phyloP scores from a whole-genome alignment of 1,139 yeast genomes.

The Barnettozyma hawaiiensis region DNA sequence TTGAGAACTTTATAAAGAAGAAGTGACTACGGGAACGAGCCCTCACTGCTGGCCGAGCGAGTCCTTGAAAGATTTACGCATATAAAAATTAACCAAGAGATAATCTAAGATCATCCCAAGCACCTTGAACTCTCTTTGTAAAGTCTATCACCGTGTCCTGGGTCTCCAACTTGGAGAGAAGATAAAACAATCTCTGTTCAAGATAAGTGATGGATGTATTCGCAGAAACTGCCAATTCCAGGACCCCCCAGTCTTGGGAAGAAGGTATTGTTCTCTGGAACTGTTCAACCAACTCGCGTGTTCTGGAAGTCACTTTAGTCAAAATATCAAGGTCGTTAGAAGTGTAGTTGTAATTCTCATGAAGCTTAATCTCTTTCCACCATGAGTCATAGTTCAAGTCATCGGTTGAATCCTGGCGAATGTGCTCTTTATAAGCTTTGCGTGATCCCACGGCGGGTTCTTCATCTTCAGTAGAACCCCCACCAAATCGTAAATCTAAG shows the following conservation, averaged over 20 bases:
- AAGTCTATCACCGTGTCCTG: not conserved
- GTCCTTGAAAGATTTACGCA: too few species aligned
- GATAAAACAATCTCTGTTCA: constrained; percentile 11
- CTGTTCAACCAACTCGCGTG: constrained; percentile 21
- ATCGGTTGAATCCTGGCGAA: constrained; percentile 20
- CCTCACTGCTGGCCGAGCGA: too few species aligned
- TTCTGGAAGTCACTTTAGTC: constrained; percentile 32
- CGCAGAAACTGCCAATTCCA: constrained; percentile 7
- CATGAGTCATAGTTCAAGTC: constrained; percentile 33
- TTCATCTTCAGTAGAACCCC: constrained; percentile 26
- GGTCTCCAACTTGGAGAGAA: constrained; percentile 7
- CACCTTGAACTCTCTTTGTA: constrained; percentile 3
- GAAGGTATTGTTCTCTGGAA: constrained; percentile 4
- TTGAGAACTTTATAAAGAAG: constrained; percentile 31
- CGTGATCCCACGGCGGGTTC: constrained; percentile 30
- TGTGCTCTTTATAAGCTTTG: constrained; percentile 9
- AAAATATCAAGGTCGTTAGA: constrained; percentile 35
- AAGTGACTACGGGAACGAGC: constrained; percentile 11
- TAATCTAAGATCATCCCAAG: constrained; percentile 9
- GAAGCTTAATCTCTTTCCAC: constrained; percentile 44
- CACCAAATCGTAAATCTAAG: constrained; percentile 42
- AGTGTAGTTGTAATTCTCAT: constrained; percentile 45
- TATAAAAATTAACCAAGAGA: not conserved
- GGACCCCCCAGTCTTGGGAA: not conserved
- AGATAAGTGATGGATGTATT: constrained; percentile 6